phyloP scores from a whole-genome alignment of 108 stramenopile species.

The Seminavis robusta region DNA sequence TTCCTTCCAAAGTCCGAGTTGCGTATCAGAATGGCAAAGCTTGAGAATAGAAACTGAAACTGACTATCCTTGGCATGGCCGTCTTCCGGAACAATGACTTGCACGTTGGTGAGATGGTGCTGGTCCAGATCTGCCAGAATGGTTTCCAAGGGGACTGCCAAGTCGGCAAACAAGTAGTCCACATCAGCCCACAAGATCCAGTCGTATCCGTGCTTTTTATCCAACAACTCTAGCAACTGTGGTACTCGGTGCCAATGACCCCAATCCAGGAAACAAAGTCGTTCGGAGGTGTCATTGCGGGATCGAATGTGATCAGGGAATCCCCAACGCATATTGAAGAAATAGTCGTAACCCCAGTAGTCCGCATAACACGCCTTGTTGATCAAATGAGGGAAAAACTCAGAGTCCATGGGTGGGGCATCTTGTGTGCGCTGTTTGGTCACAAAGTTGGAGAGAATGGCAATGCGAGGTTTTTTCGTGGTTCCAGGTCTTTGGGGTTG shows the following conservation, averaged over 20 bases:
- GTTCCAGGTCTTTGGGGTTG: too few relatives aligned
- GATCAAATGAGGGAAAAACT: too few relatives aligned
- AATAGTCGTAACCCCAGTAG: slow-evolving; percentile 7
- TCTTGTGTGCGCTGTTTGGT: too few relatives aligned
- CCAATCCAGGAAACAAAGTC: background rate
- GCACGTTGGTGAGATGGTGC: background rate
- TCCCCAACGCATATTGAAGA: slow-evolving; percentile 2
- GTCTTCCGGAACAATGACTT: background rate
- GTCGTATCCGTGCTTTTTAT: slow-evolving; percentile 1
- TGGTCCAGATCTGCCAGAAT: background rate
- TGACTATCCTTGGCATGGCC: too few relatives aligned
- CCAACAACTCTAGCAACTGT: background rate
- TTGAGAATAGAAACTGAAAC: background rate
- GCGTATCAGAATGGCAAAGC: background rate
- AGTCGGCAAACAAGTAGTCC: background rate
- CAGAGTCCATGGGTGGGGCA: too few relatives aligned
- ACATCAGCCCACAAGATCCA: slow-evolving; percentile 5
- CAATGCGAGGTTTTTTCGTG: too few relatives aligned
- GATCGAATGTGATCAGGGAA: background rate
- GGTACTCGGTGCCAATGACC: slow-evolving; percentile 4
- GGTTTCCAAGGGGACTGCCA: background rate
- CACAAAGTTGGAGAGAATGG: too few relatives aligned
- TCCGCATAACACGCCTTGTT: slow-evolving; percentile 9
- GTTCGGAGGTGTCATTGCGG: too few relatives aligned
- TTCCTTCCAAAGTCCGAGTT: background rate